Conservation (phyloP, 495 filamentous ascomycete species). For the Talaromyces trachyspermus region DNA sequence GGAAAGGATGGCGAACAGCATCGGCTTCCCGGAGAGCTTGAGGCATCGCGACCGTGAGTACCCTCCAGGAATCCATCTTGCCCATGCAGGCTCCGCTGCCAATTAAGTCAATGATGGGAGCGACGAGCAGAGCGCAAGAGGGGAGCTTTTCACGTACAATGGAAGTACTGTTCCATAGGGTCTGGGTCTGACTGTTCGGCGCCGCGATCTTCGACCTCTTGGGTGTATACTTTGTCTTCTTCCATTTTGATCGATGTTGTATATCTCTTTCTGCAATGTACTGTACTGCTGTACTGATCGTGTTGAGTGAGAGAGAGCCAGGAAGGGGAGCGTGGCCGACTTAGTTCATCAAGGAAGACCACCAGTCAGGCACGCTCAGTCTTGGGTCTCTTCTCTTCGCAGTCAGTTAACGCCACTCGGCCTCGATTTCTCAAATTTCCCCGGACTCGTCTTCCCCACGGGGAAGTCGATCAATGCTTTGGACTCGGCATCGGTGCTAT, state of each 20-base stretch:
- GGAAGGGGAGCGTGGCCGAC: not conserved
- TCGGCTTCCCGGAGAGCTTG: conserved; percentile 14
- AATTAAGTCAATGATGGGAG: conserved; percentile 5
- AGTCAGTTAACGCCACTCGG: conserved; percentile 1
- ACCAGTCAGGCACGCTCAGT: conserved; percentile 2
- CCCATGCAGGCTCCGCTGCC: conserved; percentile 12
- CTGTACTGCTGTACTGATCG: conserved; percentile 1
- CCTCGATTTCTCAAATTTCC: conserved; percentile 5
- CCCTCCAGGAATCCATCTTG: conserved; percentile 18
- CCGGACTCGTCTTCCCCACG: conserved; percentile 1
- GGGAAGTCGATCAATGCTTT: not conserved
- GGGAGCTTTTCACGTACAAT: conserved; percentile 1
- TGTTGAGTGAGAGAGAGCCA: not conserved
- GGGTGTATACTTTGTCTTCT: conserved; percentile 3
- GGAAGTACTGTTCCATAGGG: conserved; percentile 6
- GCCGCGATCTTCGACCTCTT: not conserved
- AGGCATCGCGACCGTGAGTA: conserved; percentile 20
- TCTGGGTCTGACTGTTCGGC: conserved; percentile 4
- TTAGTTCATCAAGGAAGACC: conserved; percentile 2
- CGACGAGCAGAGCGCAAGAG: conserved; percentile 2
- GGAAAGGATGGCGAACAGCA: conserved; percentile 17
- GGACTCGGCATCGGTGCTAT: not conserved
- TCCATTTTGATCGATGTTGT: conserved; percentile 5
- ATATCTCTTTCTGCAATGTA: conserved; percentile 6
- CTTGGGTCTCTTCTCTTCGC: conserved; percentile 3